Evolutionary conservation across 768 basidiomycete genomes (phyloP), one percentile per base, ranked within the genome.

Genomic region (Hygrocybe coccinea): DNA sequence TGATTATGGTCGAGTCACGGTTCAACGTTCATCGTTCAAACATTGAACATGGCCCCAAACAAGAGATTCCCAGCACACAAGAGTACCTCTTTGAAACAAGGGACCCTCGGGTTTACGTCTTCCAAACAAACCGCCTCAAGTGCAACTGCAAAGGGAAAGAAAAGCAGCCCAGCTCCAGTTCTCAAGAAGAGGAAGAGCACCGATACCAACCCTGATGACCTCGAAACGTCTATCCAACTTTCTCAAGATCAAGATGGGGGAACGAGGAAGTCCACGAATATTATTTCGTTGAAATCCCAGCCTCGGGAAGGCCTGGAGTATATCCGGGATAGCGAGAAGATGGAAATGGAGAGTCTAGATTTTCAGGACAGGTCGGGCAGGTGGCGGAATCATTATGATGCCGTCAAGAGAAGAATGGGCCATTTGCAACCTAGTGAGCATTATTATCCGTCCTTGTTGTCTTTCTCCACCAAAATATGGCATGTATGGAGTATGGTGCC

Each of bases 381-480:
- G 50, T 91, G 82, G 74, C 71, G 68, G n/a, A 73, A 74, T 50
- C 69, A 82, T 17, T 77, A 79, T 64, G 73, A 64, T 22, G 73
- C 73, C 37, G 79, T 79, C 3, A 76, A 72, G 59, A 62, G 64
- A 39, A 79, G 76, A 63, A 86, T 83, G 79, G 85, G 81, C 0
- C 58, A 79, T 52, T 54, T 80, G 34, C 63, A 75, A 48, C 78
- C 86, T 8, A 80, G 91, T 93, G 65, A 72, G 86, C 76, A 15
- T 36, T 41, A n/a, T n/a, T n/a, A n/a, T 24, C 50, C 37, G 43
- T 35, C 11, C 21, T 46, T 22, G 21, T 8, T 2, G 17, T 4
- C n/a, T 5, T 19, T 19, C 5, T 22, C 17, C 21, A 7, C 17
- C 44, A 3, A 4, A 12, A 11, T 46, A 12, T 46, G 44, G 44